Evolutionary conservation across 2,329 filamentous ascomycete species (phyloP), one percentile per base, ranked within the genome.

Genomic region (Coniochaeta sp.): DNA sequence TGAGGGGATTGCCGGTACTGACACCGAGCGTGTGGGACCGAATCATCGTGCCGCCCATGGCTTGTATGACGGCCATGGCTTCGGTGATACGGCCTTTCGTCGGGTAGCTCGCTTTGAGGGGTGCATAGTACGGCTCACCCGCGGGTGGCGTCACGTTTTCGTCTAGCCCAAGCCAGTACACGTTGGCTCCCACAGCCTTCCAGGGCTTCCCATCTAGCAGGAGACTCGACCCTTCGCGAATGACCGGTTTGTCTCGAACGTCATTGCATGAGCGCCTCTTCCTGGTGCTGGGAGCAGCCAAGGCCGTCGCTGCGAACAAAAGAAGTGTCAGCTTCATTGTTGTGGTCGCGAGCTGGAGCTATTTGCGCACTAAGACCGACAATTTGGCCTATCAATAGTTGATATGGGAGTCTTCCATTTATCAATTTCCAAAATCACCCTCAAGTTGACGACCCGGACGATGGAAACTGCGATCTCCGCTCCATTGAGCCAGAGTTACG

Each of bases 91-190:
- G 67, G 20, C 72, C 72, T 49, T 69, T 67, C 5, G 70, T 71
- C 10, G 74, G 73, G 55, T 76, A 77, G 57, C 70, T 74, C 22
- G 72, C 67, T 40, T 71, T 71, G 33, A 64, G 62, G 1, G 67
- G 66, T 2, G 67, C 65, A 54, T 76, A 73, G 58, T 67, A 76
- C n/a, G 73, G 73, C 53, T 69, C 60, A 5, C 70, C 72, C 1
- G 58, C 56, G 0, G 72, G 68, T 5, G 73, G 73, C 1, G 65
- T 63, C 12, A 77, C 72, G 57, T 76, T 77, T 59, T 77, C 74
- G 59, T 77, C 74, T 1, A 77, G 66, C 1, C 73, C 74, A 9
- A 77, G 67, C 73, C 73, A 76, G 63, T 77, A 77, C 13, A 76
- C 64, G 54, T 77, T 76, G n/a, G 71, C 69, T 0, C 73, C 74